Conservation (phyloP, 495 filamentous ascomycete genomes). For the Hypomontagnella submonticulosa region DNA sequence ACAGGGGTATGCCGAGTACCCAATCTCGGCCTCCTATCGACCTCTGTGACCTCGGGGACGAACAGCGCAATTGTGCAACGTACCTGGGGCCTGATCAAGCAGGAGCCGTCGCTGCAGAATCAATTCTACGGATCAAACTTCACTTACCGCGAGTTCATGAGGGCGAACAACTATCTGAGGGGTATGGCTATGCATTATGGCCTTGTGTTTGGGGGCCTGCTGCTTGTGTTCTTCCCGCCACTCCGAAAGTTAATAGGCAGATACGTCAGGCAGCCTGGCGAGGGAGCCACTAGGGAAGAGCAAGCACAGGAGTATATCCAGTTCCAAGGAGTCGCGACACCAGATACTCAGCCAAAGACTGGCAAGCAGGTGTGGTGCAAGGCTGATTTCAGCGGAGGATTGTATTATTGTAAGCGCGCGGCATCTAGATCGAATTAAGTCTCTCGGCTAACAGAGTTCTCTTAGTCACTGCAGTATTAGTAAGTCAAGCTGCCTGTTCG, state of each 20-base stretch:
- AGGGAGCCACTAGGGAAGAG: conserved; percentile 70
- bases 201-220: conserved; percentile 60
- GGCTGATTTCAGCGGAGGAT: conserved; percentile 67
- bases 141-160: conserved; percentile 74
- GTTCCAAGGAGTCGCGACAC: conserved; percentile 72
- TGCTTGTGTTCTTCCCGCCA: conserved; percentile 60
- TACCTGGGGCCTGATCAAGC: conserved; percentile 77
- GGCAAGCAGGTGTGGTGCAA: conserved; percentile 66
- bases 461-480: conserved; percentile 72
- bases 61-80: conserved; percentile 79
- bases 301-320: conserved; percentile 68
- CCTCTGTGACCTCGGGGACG: conserved; percentile 64
- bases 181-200: conserved; percentile 69
- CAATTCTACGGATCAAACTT: conserved; percentile 78
- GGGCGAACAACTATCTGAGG: conserved; percentile 66
- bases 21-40: conserved; percentile 74
- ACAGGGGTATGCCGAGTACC: conserved; percentile 71
- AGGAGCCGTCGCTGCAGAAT: conserved; percentile 47
- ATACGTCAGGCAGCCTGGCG: conserved; percentile 71
- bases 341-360: conserved; percentile 60
- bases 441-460: conserved; percentile 32
- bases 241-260: conserved; percentile 47
- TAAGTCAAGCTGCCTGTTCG: conserved; percentile 76
- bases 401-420: conserved; percentile 68
- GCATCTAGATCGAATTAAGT: neutral